Evolutionary conservation across 1,284 basidiomycete species (phyloP).

Genomic region (Cryptococcus sp.): DNA sequence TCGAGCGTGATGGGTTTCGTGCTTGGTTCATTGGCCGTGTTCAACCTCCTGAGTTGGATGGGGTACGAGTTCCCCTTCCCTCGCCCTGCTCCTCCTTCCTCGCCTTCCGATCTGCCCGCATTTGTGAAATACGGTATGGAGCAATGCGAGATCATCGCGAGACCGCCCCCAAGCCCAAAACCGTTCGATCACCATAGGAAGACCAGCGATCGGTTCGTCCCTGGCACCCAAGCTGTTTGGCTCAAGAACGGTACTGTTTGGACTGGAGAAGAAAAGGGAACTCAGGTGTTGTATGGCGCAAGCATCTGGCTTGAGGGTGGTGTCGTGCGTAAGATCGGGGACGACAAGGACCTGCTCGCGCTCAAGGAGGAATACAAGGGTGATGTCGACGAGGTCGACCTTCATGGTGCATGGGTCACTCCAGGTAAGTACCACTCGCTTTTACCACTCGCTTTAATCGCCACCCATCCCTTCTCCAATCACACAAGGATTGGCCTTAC

Average conservation of each 20-base stretch:
- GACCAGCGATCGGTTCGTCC: slow-evolving; percentile 65
- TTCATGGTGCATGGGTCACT: slow-evolving; percentile 56
- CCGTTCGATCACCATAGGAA: slow-evolving; percentile 59
- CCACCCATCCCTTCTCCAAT: too few species aligned
- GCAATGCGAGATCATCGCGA: slow-evolving; percentile 41
- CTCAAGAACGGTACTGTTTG: slow-evolving; percentile 79
- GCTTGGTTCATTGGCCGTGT: not conserved
- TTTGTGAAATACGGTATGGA: slow-evolving; percentile 43
- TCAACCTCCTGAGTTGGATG: not conserved
- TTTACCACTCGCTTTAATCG: not conserved
- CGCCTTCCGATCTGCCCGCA: slow-evolving; percentile 18
- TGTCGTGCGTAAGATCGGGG: slow-evolving; percentile 53
- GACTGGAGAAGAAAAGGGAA: slow-evolving; percentile 67
- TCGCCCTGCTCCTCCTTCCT: slow-evolving; percentile 18
- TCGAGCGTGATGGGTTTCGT: not conserved
- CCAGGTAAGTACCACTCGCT: slow-evolving; percentile 44
- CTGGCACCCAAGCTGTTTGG: slow-evolving; percentile 64
- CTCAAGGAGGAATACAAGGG: slow-evolving; percentile 15
- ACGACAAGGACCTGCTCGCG: slow-evolving; percentile 24
- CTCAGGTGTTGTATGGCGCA: slow-evolving; percentile 61
- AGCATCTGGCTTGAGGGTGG: slow-evolving; percentile 56
- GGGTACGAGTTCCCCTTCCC: slow-evolving; percentile 31
- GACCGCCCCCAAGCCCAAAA: slow-evolving; percentile 29
- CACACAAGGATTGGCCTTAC: too few species aligned
- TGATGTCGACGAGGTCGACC: slow-evolving; percentile 45